Percentiles rank a stretch among this genome's conserved stretches.
Conservation (phyloP, 306 rosid genomes). For the Aeschynomene evenia region DNA sequence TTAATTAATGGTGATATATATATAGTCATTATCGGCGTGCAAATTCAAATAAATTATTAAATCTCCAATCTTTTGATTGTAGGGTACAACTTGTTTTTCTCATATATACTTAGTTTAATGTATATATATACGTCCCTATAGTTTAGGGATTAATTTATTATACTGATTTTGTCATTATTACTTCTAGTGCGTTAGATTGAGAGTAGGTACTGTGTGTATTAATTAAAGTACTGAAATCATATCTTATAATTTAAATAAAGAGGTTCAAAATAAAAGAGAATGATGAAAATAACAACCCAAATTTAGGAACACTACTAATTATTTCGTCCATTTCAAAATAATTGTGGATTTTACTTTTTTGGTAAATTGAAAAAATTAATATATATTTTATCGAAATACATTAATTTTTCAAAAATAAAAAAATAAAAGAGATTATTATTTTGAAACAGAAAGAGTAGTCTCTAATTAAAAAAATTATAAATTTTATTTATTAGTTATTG, state of each 20-base stretch:
- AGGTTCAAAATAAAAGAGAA: background rate
- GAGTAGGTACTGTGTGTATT: background rate
- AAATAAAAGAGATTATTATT: too few relatives aligned
- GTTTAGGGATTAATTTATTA: constrained; percentile 44
- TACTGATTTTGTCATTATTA: constrained; percentile 48
- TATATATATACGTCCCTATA: constrained; percentile 40
- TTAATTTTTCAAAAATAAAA: too few relatives aligned
- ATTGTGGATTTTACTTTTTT: too few relatives aligned
- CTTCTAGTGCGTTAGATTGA: constrained; percentile 25
- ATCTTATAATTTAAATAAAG: background rate
- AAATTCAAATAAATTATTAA: constrained; percentile 19
- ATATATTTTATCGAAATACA: too few relatives aligned
- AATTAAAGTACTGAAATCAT: background rate
- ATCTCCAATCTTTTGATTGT: constrained; percentile 19
- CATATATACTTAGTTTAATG: constrained; percentile 39
- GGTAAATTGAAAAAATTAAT: too few relatives aligned
- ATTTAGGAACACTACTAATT: background rate
- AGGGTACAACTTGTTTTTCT: constrained; percentile 24
- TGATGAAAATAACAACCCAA: too few relatives aligned
- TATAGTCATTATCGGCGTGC: constrained; percentile 52
- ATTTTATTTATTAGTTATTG: too few relatives aligned
- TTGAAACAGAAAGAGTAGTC: too few relatives aligned
- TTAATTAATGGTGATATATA: constrained; percentile 25
- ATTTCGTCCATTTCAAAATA: too few relatives aligned
- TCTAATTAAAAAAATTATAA: too few relatives aligned